Evolutionary conservation across 148 eudicot species (phyloP), one percentile per base, ranked within the genome.

Genomic region (Drosera capensis): DNA sequence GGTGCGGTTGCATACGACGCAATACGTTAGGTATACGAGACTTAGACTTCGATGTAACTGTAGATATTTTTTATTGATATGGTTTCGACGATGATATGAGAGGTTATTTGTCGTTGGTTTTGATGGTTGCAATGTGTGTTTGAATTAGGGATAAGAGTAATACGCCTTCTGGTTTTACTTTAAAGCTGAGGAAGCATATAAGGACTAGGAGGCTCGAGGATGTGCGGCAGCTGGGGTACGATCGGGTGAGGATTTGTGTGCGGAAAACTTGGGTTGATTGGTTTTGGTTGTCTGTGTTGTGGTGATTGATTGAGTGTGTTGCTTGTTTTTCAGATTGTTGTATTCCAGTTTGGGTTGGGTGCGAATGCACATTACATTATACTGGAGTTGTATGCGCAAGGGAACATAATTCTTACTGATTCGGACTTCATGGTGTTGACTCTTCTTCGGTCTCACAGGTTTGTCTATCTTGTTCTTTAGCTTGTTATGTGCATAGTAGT

Each of bases 401-500:
- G 97, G 49, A 90, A 90, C 46, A 78, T 90, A 52, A 45, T 90
- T 53, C 95, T 90, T 57, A 77, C 94, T 1, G 97, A 90, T 54
- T 59, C 81, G 18, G 93, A 84, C 39, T 80, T 55, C 72, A 84
- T 65, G 35, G 97, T 84, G 54, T 41, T 90, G 72, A 90, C 97
- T 47, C 92, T 90, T 57, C 93, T 90, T 18, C 84, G 97, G 39
- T 90, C 97, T n/a, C 97, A 90, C 71, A 80, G 97, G 96, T 88
- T 63, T 56, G 65, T 57, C 36, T 46, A 38, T 46, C 53, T 40
- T 41, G 42, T 36, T 56, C 26, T 18, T 14, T 4, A 9, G 16
- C 24, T 3, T 40, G 21, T 35, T 40, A 22, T 16, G 12, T 43
- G 5, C 11, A 28, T 28, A n/a, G n/a, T n/a, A n/a, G n/a, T n/a